phyloP scores from a whole-genome alignment of 225 moss, liverwort and hornwort genomes.

The Rhytidiadelphus loreus region DNA sequence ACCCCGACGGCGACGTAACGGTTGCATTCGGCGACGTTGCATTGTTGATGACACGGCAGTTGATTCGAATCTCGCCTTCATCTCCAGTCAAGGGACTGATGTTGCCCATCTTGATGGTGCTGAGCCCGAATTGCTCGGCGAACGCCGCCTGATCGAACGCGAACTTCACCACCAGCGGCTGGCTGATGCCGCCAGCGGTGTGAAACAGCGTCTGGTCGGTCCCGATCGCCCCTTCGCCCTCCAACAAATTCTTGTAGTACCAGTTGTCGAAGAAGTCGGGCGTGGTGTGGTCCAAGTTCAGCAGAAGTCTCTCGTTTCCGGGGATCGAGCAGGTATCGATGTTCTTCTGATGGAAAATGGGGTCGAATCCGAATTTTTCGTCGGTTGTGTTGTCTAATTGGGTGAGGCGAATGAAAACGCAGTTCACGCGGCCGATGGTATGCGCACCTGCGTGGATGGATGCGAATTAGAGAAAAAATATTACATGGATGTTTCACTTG shows the following conservation, averaged over 20 bases:
- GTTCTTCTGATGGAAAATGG: neutral
- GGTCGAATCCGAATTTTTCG: neutral
- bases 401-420: neutral
- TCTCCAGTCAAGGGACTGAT: conserved; percentile 13
- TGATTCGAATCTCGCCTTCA: conserved; percentile 28
- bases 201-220: conserved; percentile 25
- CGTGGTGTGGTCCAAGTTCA: conserved; percentile 17
- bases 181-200: neutral
- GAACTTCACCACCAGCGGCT: neutral
- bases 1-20: neutral
- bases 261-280: conserved; percentile 38
- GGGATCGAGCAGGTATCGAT: neutral
- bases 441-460: conserved; percentile 33
- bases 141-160: neutral
- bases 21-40: neutral
- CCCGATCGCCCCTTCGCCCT: neutral
- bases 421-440: conserved; percentile 44
- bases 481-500: neutral
- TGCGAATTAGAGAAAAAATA: too few species aligned
- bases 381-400: too few species aligned
- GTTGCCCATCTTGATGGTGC: conserved; percentile 37
- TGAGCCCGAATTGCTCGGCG: conserved; percentile 1
- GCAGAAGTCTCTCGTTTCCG: rapidly evolving
- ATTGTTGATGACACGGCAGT: conserved; percentile 4
- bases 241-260: conserved; percentile 43